These are phyloP conservation scores for Wickerhamiella galacta DNA, from an alignment of 805 yeast species.

Conservation along the genomic window DNA sequence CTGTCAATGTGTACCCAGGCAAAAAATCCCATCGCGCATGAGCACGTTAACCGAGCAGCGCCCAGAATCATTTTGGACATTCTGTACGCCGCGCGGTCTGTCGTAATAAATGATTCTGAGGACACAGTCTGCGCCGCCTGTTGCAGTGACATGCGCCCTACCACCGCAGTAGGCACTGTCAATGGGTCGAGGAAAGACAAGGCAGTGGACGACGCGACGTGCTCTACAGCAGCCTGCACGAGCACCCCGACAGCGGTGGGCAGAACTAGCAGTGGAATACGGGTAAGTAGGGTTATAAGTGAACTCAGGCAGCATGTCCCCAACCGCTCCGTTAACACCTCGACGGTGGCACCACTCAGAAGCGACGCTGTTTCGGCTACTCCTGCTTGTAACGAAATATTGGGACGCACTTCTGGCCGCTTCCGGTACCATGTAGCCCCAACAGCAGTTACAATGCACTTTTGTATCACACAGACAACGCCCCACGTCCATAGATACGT, in stretches of 20 bases:
- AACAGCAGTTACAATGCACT: conserved; percentile 22
- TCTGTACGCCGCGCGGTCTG: conserved; percentile 22
- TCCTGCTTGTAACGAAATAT: not conserved
- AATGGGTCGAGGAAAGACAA: conserved; percentile 21
- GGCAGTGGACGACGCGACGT: conserved; percentile 18
- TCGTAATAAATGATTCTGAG: conserved; percentile 7
- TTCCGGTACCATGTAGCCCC: conserved; percentile 26
- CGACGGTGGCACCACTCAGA: conserved; percentile 12
- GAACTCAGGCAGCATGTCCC: conserved; percentile 24
- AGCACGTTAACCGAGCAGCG: conserved; percentile 24
- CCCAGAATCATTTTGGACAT: conserved; percentile 24
- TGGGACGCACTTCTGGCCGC: not conserved
- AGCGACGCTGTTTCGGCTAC: not conserved
- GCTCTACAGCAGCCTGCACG: conserved; percentile 15
- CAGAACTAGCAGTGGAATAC: conserved; percentile 23
- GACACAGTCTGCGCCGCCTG: conserved; percentile 19
- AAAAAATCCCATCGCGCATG: conserved; percentile 22
- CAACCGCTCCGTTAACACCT: conserved; percentile 19
- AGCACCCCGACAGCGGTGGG: conserved; percentile 17
- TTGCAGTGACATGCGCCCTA: conserved; percentile 20
- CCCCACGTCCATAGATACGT: conserved; percentile 30
- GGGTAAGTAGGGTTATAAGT: conserved; percentile 18
- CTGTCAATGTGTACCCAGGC: conserved; percentile 28
- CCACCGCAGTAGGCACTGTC: conserved; percentile 24
- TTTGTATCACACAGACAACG: conserved; percentile 23